These are phyloP conservation scores for Candida corydali DNA, from an alignment of 805 yeast species.

Conservation along the genomic window DNA sequence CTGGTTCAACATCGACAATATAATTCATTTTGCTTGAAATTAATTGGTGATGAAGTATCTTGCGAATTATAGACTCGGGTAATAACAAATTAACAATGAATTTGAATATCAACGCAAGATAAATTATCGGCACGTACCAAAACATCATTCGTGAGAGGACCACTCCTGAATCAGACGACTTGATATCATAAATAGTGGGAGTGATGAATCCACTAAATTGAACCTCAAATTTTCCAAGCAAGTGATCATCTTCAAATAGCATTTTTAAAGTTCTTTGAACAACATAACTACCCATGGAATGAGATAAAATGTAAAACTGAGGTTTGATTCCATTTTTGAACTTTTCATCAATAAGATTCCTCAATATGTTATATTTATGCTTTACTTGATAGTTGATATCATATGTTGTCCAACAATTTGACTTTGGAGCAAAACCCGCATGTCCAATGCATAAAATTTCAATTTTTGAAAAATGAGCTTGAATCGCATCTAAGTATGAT, in stretches of 20 bases:
- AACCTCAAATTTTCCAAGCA: conserved; percentile 20
- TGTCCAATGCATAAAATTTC: conserved; percentile 63
- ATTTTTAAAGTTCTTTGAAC: conserved; percentile 47
- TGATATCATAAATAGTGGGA: conserved; percentile 66
- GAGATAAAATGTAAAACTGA: conserved; percentile 53
- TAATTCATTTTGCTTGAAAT: background rate
- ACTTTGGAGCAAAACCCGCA: conserved; percentile 47
- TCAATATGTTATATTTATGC: conserved; percentile 54
- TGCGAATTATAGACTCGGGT: background rate
- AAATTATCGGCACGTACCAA: conserved; percentile 23
- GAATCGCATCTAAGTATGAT: conserved; percentile 46
- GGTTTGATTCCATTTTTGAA: conserved; percentile 13
- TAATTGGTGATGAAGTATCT: conserved; percentile 2
- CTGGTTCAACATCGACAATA: conserved; percentile 2
- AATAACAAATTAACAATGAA: conserved; percentile 15
- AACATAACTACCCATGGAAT: conserved; percentile 69
- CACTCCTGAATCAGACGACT: conserved; percentile 35
- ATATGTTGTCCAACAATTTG: conserved; percentile 24
- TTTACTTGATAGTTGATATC: conserved; percentile 52
- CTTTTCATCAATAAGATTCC: conserved; percentile 20
- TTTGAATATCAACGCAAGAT: conserved; percentile 17
- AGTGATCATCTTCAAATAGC: conserved; percentile 18
- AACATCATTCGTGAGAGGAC: conserved; percentile 20
- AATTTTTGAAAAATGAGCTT: conserved; percentile 36
- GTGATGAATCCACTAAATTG: conserved; percentile 57